A percentile compares a stretch with the other conserved stretches of the same genome.
These are phyloP conservation scores for Colletotrichum sp. DNA, from an alignment of 2,329 filamentous ascomycete genomes.

Conservation along the genomic window DNA sequence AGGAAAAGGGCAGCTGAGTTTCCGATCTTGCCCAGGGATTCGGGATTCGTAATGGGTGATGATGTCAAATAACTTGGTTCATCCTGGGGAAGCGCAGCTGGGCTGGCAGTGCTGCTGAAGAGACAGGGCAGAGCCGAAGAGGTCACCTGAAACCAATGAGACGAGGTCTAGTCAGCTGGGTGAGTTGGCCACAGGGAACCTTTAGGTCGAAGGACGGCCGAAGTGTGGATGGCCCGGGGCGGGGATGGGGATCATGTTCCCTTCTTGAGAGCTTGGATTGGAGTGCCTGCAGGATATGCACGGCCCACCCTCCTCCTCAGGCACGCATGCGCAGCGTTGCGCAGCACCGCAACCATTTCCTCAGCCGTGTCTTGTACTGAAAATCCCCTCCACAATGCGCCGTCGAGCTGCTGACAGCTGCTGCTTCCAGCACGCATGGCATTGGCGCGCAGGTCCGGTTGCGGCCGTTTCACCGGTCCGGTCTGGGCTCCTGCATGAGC, in stretches of 20 bases:
- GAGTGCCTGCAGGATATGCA: constrained; percentile 11
- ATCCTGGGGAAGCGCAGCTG: constrained; percentile 6
- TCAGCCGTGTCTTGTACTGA: not conserved
- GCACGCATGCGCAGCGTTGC: not conserved
- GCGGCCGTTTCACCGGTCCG: constrained; percentile 2
- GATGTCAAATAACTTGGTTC: constrained; percentile 23
- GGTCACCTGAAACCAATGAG: constrained; percentile 23
- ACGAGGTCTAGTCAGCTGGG: constrained; percentile 16
- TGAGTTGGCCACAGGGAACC: not conserved
- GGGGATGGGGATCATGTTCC: constrained; percentile 12
- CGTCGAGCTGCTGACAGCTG: not conserved
- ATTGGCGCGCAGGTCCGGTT: constrained; percentile 5
- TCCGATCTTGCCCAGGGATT: constrained; percentile 1
- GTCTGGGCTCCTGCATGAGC: constrained; percentile 10
- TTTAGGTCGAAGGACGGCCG: not conserved
- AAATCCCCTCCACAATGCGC: not conserved
- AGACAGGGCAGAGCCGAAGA: not conserved
- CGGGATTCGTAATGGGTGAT: constrained; percentile 21
- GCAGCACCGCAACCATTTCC: not conserved
- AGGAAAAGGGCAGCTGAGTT: not conserved
- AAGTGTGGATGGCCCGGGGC: constrained; percentile 12
- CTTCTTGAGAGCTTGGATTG: not conserved
- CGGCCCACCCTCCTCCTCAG: not conserved
- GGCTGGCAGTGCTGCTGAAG: constrained; percentile 1
- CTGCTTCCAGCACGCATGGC: not conserved